Evolutionary conservation across 148 eudicot genomes (phyloP).

Genomic region (Rhododendron henanense): DNA sequence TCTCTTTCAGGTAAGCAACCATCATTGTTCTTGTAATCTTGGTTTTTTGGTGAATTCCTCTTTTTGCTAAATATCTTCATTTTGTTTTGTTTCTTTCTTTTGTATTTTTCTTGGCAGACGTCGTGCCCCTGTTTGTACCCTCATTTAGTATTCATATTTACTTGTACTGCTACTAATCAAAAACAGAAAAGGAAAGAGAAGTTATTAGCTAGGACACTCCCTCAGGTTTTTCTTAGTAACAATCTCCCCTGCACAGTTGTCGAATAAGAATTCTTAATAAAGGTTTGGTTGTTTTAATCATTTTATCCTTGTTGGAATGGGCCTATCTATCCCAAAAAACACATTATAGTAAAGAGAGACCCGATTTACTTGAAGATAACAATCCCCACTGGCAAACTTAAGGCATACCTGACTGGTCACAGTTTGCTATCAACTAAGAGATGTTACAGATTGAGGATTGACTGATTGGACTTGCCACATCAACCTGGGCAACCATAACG

Average conservation of each 20-base stretch:
- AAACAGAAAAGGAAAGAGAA: background rate
- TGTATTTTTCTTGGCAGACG: background rate
- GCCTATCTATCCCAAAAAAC: background rate
- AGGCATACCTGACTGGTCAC: background rate
- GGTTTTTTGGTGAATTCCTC: background rate
- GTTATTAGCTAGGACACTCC: background rate
- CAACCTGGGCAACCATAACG: background rate
- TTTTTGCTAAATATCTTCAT: background rate
- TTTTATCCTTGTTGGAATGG: background rate
- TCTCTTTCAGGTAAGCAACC: conserved; percentile 71
- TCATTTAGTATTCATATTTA: background rate
- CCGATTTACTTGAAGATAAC: background rate
- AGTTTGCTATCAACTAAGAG: background rate
- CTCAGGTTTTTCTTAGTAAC: background rate
- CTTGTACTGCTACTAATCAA: background rate
- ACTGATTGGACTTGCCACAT: background rate
- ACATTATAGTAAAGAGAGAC: background rate
- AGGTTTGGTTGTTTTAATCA: background rate
- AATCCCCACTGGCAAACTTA: background rate
- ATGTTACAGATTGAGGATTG: background rate
- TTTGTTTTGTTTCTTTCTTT: background rate
- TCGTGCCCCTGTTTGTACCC: background rate
- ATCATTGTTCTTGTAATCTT: background rate
- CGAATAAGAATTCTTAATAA: background rate
- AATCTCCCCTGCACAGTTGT: background rate